Percentiles rank a stretch among this genome's conserved stretches.
phyloP scores from a whole-genome alignment of 805 yeast genomes.

The Saccharomycopsis babjevae region DNA sequence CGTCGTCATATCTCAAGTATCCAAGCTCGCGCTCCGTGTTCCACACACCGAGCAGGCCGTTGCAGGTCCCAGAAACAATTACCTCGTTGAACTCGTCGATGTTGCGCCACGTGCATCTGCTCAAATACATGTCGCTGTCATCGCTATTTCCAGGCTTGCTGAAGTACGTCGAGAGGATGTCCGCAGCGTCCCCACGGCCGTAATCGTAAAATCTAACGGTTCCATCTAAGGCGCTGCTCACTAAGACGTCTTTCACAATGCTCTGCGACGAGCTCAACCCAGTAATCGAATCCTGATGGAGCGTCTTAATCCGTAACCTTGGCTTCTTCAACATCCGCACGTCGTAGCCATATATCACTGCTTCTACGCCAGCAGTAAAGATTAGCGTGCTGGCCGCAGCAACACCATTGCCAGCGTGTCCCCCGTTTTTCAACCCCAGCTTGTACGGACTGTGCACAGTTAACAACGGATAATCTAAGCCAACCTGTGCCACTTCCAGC shows the following conservation, averaged over 20 bases:
- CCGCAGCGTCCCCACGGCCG: neutral
- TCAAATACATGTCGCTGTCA: conserved; percentile 40
- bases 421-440: neutral
- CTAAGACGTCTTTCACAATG: conserved; percentile 29
- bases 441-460: conserved; percentile 35
- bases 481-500: conserved; percentile 28
- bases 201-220: conserved; percentile 49
- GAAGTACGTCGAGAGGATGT: conserved; percentile 21
- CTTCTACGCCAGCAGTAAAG: conserved; percentile 61
- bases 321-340: conserved; percentile 32
- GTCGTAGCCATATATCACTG: conserved; percentile 51
- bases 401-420: conserved; percentile 24
- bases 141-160: conserved; percentile 35
- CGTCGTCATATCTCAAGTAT: neutral
- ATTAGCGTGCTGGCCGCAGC: conserved; percentile 20
- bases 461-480: conserved; percentile 49
- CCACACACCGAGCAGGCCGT: conserved; percentile 51
- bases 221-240: conserved; percentile 48
- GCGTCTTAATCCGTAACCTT: conserved; percentile 35
- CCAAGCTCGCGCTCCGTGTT: conserved; percentile 29
- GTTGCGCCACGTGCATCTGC: conserved; percentile 37
- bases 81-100: conserved; percentile 16
- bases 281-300: conserved; percentile 45
- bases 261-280: conserved; percentile 40
- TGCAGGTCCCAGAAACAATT: conserved; percentile 52